Base-by-base conservation (phyloP, 2,329 filamentous ascomycete species). In the Aspergillus fumigatus region DNA sequence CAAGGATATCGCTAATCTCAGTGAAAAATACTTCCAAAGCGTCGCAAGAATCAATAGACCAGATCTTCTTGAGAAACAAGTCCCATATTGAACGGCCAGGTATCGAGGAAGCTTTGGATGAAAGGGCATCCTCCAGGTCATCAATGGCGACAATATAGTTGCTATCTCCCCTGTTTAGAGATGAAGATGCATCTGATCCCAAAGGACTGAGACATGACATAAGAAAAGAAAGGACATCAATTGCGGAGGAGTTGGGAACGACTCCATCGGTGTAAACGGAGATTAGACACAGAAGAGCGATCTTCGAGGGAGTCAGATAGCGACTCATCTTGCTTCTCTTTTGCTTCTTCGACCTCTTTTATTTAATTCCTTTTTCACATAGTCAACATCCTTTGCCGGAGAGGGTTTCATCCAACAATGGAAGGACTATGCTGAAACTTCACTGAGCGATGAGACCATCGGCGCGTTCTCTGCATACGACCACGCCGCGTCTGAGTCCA, bases 51-150 rank as follows among this genome's bases (percentile, higher is more conserved):
- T 92, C 86, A 62, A 97, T 84, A 17, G 82, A 81, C 93, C 94
- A 97, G 25, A 97, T 77, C 60, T 86, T 88, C 54, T 84, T 83
- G 11, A 97, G 81, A 55, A 97, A 90, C 2, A 88, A 78, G 68
- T 97, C 92, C 85, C 92, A 94, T n/a, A 97, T 76, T n/a, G 84
- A 88, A 50, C 89, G 83, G 2, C 91, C 91, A 0, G 91, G 88
- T 55, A 90, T 76, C 8, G 73, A 79, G 1, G 82, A 83, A 11
- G 74, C 65, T 59, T 76, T 78, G 35, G 59, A 54, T 23, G 75
- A 73, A 4, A 82, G 73, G 3, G 77, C 73, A 59, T 77, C 67
- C 63, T 83, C 77, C 52, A 84, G 76, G 54, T 77, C 77, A 23
- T 71, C 58, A 45, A 80, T 74, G n/a, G 72, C 67, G 17, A 75